A percentile compares a stretch with the other conserved stretches of the same genome.
Evolutionary conservation across 2,329 filamentous ascomycete genomes (phyloP).

Genomic region (Aspergillus brasiliensis): DNA sequence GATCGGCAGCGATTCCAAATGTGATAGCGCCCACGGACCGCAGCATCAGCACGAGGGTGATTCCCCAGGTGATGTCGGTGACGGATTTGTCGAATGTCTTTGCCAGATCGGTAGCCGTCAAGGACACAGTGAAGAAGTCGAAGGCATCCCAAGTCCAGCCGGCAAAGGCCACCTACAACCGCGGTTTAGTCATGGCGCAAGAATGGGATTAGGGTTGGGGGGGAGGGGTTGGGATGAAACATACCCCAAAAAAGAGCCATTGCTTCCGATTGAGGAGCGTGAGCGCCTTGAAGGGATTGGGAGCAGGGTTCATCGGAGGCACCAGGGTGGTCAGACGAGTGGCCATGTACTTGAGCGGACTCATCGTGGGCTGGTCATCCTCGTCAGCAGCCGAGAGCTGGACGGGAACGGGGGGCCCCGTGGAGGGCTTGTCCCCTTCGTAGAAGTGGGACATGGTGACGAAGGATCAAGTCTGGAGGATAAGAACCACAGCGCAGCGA

Average conservation of each 20-base stretch:
- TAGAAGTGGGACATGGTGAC: slow-evolving; percentile 2
- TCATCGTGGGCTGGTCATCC: slow-evolving; percentile 24
- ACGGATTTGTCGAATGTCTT: slow-evolving; percentile 56
- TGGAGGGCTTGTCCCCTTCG: not conserved
- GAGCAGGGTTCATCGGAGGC: slow-evolving; percentile 57
- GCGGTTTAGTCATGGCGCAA: slow-evolving; percentile 10
- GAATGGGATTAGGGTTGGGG: not conserved
- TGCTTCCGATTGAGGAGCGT: slow-evolving; percentile 56
- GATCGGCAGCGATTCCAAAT: slow-evolving; percentile 56
- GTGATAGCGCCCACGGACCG: slow-evolving; percentile 60
- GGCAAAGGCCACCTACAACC: slow-evolving; percentile 40
- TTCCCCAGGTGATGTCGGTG: slow-evolving; percentile 63
- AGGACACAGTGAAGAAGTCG: slow-evolving; percentile 64
- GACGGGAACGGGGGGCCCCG: not conserved
- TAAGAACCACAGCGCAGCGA: not conserved
- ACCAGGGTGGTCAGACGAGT: slow-evolving; percentile 58
- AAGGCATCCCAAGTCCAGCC: slow-evolving; percentile 61
- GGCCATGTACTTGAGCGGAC: slow-evolving; percentile 51
- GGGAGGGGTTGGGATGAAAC: slow-evolving; percentile 14
- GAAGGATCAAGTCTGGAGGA: not conserved
- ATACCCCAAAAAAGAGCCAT: slow-evolving; percentile 60
- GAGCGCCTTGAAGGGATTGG: slow-evolving; percentile 57
- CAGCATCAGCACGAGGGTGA: slow-evolving; percentile 62
- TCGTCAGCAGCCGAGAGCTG: not conserved
- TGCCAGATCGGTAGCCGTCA: slow-evolving; percentile 58